Evolutionary conservation across 139 green algal species (phyloP), one percentile per base, ranked within the genome.

Genomic region (Coccomyxa sp.): DNA sequence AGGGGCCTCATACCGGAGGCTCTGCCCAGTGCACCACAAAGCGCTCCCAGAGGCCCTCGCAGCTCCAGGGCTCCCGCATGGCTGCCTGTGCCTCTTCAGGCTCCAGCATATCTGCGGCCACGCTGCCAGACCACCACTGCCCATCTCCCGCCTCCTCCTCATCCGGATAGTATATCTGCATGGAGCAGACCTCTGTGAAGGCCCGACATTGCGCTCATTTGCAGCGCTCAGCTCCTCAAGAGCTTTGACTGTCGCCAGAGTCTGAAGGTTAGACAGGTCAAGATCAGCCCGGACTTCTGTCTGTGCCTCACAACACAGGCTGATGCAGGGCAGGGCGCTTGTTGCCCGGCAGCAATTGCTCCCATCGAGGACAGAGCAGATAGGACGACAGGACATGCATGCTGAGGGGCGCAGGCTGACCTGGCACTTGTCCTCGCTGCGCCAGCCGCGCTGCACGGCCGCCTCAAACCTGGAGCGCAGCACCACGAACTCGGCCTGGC

Each of bases 401-500:
- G 7, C 31, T 44, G 34, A 35, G 39, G 29, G 38, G 8, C 22
- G 3, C 31, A 6, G 27, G 38, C 9, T 18, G 38, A 74, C 44
- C 37, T 75, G 40, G 39, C 64, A 78, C 39, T 74, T 37, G 68
- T 70, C 70, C 2, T 79, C 82, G 24, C 64, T 35, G 22, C 68
- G 34, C 89, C 89, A 93, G 37, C 33, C 70, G 8, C 27, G 55
- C 1, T 70, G 16, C 12, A 89, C 36, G 6, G 80, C 64, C 1
- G 73, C 75, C 6, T 84, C 39, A 40, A 88, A 95, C 38, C 82
- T 79, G 9, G 40, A 50, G 16, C 33, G 39, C 31, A 82, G 79
- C 29, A 94, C 78, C 41, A 94, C 80, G 85, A 91, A 93, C 70
- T 94, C 88, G 0, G 86, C 72, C 38, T 88, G 79, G 5, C 86